Conservation (phyloP, 1,139 yeast species). For the Suhomyces bokatorum region DNA sequence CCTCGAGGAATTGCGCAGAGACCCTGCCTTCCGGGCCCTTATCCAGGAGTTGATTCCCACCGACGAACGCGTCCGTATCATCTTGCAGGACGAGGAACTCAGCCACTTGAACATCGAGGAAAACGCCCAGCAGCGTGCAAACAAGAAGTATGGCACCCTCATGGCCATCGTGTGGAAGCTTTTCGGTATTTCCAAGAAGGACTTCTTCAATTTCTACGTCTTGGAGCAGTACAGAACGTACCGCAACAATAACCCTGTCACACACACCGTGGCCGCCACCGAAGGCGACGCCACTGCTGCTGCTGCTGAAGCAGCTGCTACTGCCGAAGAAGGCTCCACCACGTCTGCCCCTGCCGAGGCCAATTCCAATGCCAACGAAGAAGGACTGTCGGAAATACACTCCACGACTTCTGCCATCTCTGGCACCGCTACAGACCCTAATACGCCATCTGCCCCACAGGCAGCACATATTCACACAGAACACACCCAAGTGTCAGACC, state of each 20-base stretch:
- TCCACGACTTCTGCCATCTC: neutral
- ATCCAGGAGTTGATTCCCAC: conserved; percentile 44
- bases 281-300: neutral
- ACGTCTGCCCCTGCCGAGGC: neutral
- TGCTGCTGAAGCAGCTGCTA: neutral
- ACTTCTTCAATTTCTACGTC: conserved; percentile 55
- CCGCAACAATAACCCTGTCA: neutral
- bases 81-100: conserved; percentile 31
- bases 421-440: too few species aligned
- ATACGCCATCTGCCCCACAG: neutral
- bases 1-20: conserved; percentile 41
- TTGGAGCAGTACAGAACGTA: conserved; percentile 23
- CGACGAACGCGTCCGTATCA: conserved; percentile 39
- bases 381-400: neutral
- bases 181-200: conserved; percentile 52
- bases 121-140: conserved; percentile 41
- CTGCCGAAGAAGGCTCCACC: neutral
- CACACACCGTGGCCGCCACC: neutral
- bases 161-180: conserved; percentile 51
- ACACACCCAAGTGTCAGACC: neutral
- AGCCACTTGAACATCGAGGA: conserved; percentile 40
- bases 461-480: neutral
- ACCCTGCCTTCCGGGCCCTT: conserved; percentile 41
- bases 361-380: neutral
- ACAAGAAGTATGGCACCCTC: conserved; percentile 34